phyloP scores from a whole-genome alignment of 2,329 filamentous ascomycete genomes.

The Neonectria punicea region DNA sequence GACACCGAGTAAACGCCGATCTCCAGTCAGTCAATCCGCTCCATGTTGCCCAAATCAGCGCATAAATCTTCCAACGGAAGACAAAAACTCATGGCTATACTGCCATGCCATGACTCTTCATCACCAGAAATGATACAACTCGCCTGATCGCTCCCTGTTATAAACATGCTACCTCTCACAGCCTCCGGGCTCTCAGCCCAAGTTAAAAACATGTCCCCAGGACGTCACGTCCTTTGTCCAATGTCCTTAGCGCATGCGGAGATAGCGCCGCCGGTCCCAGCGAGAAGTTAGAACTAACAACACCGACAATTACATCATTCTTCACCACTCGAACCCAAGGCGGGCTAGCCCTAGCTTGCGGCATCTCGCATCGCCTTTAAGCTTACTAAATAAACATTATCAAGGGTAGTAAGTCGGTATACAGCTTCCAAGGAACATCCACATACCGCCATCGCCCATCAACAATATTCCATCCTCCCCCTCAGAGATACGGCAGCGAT shows the following conservation, averaged over 20 bases:
- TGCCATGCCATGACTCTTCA: neutral
- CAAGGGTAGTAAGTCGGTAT: neutral
- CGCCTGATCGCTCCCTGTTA: neutral
- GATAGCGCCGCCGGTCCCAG: conserved; percentile 29
- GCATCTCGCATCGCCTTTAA: conserved; percentile 1
- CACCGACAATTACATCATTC: conserved; percentile 37
- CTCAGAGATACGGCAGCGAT: conserved; percentile 16
- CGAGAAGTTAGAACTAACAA: conserved; percentile 21
- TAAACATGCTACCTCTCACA: neutral
- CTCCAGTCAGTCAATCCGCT: neutral
- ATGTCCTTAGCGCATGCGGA: conserved; percentile 33
- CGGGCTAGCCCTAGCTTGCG: conserved; percentile 21
- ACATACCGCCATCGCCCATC: neutral
- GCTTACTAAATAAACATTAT: conserved; percentile 16
- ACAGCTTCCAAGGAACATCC: neutral
- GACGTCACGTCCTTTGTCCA: neutral
- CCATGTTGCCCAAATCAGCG: neutral
- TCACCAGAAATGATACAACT: neutral
- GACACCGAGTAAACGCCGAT: neutral
- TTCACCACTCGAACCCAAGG: conserved; percentile 16
- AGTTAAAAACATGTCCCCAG: neutral
- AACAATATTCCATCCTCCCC: neutral
- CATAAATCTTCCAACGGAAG: neutral
- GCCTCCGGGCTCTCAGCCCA: neutral
- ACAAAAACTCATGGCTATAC: neutral